Evolutionary conservation across 176 grass and related monocot species (phyloP), one percentile per base, ranked within the genome.

Genomic region (Calamus simplicifolius): DNA sequence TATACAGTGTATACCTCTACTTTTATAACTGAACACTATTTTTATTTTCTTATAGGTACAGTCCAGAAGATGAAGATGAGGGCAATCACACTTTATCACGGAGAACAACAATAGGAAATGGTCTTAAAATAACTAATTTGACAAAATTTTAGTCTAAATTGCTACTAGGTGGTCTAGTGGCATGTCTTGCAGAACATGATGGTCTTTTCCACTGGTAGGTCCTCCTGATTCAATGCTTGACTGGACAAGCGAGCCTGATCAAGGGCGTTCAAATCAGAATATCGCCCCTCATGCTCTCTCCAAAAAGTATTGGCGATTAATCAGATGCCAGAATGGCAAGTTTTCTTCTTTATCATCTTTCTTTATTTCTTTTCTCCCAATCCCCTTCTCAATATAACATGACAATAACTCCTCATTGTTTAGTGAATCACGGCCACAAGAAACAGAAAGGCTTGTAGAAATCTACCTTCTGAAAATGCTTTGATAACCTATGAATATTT

Each of bases 291-390:
- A 82, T 69, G 51, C 69, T 76, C 82, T 72, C 77, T 82, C 87
- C 48, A 85, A 72, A 76, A 91, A 97, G 70, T 83, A 85, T 76
- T 97, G 93, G 93, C 76, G 83, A 50, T 73, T 97, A 31, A 63
- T 97, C 80, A 91, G 67, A 66, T 97, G 93, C 78, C 93, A 97
- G 48, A 91, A 97, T 77, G 93, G 87, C 50, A 88, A 91, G 83
- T 82, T 71, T 52, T 66, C 19, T 49, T 48, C 35, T 43, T 0
- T 8, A 12, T 43, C 12, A 23, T 13, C 26, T 69, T 54, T 17
- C 43, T 62, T 21, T 50, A 50, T 4, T 60, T n/a, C 64, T 25
- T 29, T 59, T 15, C 3, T 29, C 29, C 27, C 13, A 56, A 2
- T 43, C 1, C 5, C 1, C 10, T 43, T 43, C 35, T 43, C 35